These are phyloP conservation scores for Hysterangium stoloniferum DNA, from an alignment of 768 basidiomycete species.

Conservation along the genomic window DNA sequence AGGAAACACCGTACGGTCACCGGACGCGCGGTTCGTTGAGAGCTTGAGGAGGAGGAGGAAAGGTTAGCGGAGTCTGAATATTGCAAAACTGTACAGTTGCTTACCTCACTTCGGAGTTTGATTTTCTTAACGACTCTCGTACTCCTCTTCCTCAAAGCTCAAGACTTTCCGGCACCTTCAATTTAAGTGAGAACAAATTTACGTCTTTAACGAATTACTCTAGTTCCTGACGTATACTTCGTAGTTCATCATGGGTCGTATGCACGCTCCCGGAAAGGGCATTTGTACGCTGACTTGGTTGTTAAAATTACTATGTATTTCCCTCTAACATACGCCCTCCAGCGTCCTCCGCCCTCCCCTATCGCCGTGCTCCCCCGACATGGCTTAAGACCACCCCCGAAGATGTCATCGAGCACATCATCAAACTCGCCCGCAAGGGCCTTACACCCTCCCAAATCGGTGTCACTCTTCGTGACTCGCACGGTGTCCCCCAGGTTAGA, in stretches of 20 bases:
- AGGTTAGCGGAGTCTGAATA: slow-evolving; percentile 7
- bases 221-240: not conserved
- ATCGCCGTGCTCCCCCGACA: slow-evolving; percentile 87
- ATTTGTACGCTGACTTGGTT: slow-evolving; percentile 60
- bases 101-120: slow-evolving; percentile 8
- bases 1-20: slow-evolving; percentile 33
- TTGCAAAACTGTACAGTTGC: slow-evolving; percentile 8
- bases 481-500: slow-evolving; percentile 97
- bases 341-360: slow-evolving; percentile 95
- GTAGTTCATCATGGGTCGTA: slow-evolving; percentile 74
- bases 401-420: slow-evolving; percentile 93
- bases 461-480: slow-evolving; percentile 95
- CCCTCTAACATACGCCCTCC: slow-evolving; percentile 3
- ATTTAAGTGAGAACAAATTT: slow-evolving; percentile 20
- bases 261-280: slow-evolving; percentile 99
- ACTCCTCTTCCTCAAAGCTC: slow-evolving; percentile 33
- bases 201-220: not conserved
- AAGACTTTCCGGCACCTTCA: slow-evolving; percentile 4
- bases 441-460: slow-evolving; percentile 97
- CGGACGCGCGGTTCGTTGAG: slow-evolving; percentile 11
- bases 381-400: slow-evolving; percentile 97
- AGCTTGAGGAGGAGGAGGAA: slow-evolving; percentile 8
- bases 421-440: slow-evolving; percentile 96
- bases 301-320: slow-evolving; percentile 4
- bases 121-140: slow-evolving; percentile 22